Percentiles rank a stretch among this genome's conserved stretches.
phyloP scores from a whole-genome alignment of 345 rosid species.

The Erucastrum elatum region DNA sequence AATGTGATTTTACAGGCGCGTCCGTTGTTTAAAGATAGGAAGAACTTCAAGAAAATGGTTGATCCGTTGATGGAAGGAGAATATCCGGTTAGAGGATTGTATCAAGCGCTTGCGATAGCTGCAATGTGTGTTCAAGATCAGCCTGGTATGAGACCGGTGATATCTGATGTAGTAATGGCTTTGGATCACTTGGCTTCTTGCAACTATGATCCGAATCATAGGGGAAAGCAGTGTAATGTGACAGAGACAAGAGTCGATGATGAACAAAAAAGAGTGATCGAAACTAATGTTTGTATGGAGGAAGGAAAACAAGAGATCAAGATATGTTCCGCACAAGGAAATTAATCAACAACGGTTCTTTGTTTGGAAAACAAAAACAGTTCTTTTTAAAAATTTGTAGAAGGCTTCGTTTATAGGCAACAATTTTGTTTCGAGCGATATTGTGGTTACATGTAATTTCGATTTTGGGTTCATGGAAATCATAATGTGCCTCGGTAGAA shows the following conservation, averaged over 20 bases:
- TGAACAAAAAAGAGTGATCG: not conserved
- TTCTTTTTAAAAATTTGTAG: constrained; percentile 8
- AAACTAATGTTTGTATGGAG: constrained; percentile 17
- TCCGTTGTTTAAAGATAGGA: constrained; percentile 77
- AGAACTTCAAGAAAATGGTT: constrained; percentile 60
- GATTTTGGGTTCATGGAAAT: not conserved
- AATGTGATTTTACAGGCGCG: constrained; percentile 53
- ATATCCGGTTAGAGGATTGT: constrained; percentile 67
- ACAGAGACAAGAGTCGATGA: constrained; percentile 1
- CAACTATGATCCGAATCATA: constrained; percentile 38
- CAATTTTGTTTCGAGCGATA: constrained; percentile 28
- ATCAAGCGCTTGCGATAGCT: constrained; percentile 81
- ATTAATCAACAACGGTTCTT: constrained; percentile 9
- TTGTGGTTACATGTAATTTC: not conserved
- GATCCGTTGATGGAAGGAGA: constrained; percentile 69
- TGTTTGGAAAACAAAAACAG: not conserved
- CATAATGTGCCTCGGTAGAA: not conserved
- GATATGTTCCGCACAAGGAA: constrained; percentile 13
- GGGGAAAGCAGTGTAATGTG: constrained; percentile 1
- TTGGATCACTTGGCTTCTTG: constrained; percentile 72
- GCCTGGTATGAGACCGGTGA: constrained; percentile 70
- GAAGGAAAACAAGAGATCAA: constrained; percentile 23
- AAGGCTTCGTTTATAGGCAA: constrained; percentile 24
- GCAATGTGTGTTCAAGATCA: constrained; percentile 93
- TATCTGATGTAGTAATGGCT: constrained; percentile 75